Evolutionary conservation across 192 early-diverging fungal species (phyloP).

Genomic region (Coemansia sp.): DNA sequence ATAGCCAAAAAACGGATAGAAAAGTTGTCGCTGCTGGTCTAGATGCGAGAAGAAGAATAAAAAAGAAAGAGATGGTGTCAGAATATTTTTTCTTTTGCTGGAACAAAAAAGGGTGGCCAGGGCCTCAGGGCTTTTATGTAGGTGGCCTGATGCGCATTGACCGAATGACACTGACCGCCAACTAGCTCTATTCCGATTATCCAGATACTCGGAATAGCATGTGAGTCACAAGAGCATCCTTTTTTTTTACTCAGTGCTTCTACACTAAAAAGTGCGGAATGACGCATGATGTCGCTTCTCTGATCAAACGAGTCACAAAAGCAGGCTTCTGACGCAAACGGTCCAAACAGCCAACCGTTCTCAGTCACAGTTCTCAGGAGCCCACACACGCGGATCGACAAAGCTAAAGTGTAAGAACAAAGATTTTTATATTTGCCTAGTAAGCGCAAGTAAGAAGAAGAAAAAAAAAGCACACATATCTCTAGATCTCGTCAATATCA

Average conservation of each 20-base stretch:
- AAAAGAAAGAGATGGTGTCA: neutral
- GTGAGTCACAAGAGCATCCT: neutral
- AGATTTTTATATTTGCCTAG: neutral
- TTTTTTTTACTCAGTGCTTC: neutral
- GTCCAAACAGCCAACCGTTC: neutral
- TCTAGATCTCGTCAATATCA: conserved; percentile 83
- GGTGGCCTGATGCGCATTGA: neutral
- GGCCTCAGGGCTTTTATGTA: neutral
- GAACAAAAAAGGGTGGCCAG: neutral
- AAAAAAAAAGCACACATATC: neutral
- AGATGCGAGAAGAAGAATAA: neutral
- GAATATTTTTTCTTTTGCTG: neutral
- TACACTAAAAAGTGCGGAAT: neutral
- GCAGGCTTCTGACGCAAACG: neutral
- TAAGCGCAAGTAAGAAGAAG: neutral
- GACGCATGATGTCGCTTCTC: neutral
- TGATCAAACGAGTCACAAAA: conserved; percentile 2
- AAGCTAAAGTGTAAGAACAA: neutral
- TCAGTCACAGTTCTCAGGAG: neutral
- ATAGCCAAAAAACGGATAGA: conserved; percentile 11
- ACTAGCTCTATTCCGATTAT: neutral
- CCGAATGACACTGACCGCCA: neutral
- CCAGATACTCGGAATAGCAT: neutral
- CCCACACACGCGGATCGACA: neutral
- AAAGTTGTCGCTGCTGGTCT: neutral